phyloP scores from a whole-genome alignment of 2,329 filamentous ascomycete species.

The Aspergillus sp. region DNA sequence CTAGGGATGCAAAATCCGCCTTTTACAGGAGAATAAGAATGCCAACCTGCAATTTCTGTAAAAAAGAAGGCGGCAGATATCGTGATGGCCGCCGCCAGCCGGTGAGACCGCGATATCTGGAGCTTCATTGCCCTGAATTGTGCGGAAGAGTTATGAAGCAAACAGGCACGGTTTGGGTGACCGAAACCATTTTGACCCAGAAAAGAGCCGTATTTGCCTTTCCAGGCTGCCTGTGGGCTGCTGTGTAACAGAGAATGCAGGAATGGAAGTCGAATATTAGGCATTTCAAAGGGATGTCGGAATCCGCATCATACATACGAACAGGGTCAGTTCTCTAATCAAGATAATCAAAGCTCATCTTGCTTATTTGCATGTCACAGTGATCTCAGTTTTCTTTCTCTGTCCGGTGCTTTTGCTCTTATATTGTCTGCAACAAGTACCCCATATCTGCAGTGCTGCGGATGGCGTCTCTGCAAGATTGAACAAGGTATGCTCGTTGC shows the following conservation, averaged over 20 bases:
- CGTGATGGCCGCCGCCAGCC: constrained; percentile 29
- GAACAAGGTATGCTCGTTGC: too few species aligned
- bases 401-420: not conserved
- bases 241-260: not conserved
- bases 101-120: constrained; percentile 29
- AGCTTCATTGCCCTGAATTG: constrained; percentile 20
- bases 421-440: not conserved
- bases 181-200: not conserved
- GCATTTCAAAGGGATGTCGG: not conserved
- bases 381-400: not conserved
- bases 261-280: not conserved
- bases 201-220: not conserved
- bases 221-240: not conserved
- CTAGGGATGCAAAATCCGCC: not conserved
- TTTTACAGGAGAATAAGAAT: not conserved
- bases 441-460: not conserved
- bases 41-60: constrained; percentile 31
- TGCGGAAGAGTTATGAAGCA: not conserved
- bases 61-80: constrained; percentile 35
- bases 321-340: not conserved
- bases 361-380: too few species aligned
- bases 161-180: not conserved
- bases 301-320: not conserved
- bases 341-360: too few species aligned
- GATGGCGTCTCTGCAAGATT: too few species aligned